Evolutionary conservation across 768 basidiomycete species (phyloP), one percentile per base, ranked within the genome.

Genomic region (Lyophyllum shimeji): DNA sequence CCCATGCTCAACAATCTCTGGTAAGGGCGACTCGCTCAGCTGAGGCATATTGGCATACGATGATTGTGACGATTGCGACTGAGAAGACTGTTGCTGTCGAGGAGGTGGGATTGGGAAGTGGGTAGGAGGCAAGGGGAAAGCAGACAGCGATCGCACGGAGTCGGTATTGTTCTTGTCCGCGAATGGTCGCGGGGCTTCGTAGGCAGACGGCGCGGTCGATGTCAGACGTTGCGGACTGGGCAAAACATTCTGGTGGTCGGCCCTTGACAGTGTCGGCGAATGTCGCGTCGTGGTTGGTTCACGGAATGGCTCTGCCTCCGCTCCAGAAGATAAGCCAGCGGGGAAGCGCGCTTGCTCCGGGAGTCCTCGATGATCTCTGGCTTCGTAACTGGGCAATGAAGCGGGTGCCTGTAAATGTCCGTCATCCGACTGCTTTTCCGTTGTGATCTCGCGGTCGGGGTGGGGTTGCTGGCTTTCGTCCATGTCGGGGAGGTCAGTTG

Each of bases 51-150:
- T 48, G 31, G 64, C 57, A 42, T 67, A 62, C 21, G 68, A 67
- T 17, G 67, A 64, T 34, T 63, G 63, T 8, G 63, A 63, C 15
- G 66, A 63, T 42, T 61, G 67, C 7, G 66, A 64, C 27, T 64
- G 61, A 7, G 69, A 67, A 4, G 61, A 24, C 50, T 67, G 67
- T 37, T 64, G 62, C 45, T 60, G 57, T 49, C 69, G 67, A 18
- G 67, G 70, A 25, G 82, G 79, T 33, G 85, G 89, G 13, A 86
- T 69, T 12, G 89, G 89, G 55, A 86, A 82, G 66, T 90, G 87
- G 0, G 82, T 82, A 0, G 89, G 89, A 15, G 89, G 89, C 0
- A 79, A 69, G 21, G 89, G 89, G 67, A 91, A 91, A 0, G 84
- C 85, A 29, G 85, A 87, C 21, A 91, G 73, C 1, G 87, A 86